Conservation (phyloP, 2,329 filamentous ascomycete species). For the Phoma sp. region DNA sequence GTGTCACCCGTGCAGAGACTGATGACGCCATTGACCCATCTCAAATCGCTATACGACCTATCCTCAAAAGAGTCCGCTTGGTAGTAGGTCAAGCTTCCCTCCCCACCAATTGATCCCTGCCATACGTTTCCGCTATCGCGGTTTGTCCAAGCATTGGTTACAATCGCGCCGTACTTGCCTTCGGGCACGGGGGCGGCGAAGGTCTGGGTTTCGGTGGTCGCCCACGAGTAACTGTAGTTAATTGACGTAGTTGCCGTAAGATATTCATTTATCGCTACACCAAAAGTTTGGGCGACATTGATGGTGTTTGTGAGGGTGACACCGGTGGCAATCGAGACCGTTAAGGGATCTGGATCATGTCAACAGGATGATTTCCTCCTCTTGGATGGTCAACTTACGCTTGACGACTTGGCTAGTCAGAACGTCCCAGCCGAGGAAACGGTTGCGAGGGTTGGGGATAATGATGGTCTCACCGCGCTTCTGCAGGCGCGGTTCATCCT, state of each 20-base stretch:
- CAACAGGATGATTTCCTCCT: too few species aligned
- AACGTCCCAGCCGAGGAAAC: slow-evolving; percentile 53
- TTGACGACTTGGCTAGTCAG: slow-evolving; percentile 48
- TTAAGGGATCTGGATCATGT: too few species aligned
- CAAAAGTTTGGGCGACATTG: slow-evolving; percentile 24
- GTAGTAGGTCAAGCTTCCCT: slow-evolving; percentile 35
- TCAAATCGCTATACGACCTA: slow-evolving; percentile 43
- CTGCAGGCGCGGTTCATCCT: neutral
- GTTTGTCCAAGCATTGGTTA: slow-evolving; percentile 49
- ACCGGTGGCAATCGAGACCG: slow-evolving; percentile 44
- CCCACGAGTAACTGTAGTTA: slow-evolving; percentile 44
- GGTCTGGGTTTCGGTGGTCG: slow-evolving; percentile 38
- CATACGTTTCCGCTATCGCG: slow-evolving; percentile 47
- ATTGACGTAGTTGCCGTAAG: slow-evolving; percentile 34
- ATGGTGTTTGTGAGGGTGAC: slow-evolving; percentile 47
- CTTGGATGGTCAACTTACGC: slow-evolving; percentile 18
- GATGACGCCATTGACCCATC: slow-evolving; percentile 53
- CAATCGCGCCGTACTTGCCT: slow-evolving; percentile 51
- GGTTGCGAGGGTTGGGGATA: slow-evolving; percentile 25
- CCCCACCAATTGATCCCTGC: slow-evolving; percentile 44
- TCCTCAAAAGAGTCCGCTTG: slow-evolving; percentile 46
- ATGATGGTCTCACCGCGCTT: slow-evolving; percentile 34
- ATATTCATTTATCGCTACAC: slow-evolving; percentile 37
- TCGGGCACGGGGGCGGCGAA: slow-evolving; percentile 45
- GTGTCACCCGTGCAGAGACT: slow-evolving; percentile 47